phyloP scores from a whole-genome alignment of 2,329 filamentous ascomycete genomes.

The Fusarium fujikuroi region DNA sequence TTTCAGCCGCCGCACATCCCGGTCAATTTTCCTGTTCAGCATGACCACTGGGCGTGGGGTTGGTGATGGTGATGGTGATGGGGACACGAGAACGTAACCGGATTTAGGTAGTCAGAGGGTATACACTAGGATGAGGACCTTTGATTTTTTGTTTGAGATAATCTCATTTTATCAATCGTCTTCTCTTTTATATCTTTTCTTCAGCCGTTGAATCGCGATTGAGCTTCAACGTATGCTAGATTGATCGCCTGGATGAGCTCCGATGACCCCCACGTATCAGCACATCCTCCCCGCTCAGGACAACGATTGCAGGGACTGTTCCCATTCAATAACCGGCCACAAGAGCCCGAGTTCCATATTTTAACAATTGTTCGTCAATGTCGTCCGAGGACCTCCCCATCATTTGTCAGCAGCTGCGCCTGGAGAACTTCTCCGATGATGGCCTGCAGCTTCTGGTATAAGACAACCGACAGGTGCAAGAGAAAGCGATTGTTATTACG shows the following conservation, averaged over 20 bases:
- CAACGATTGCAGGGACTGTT: not conserved
- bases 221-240: too few relatives aligned
- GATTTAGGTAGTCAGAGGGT: not conserved
- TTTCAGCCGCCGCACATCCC: not conserved
- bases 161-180: rapidly evolving
- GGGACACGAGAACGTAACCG: not conserved
- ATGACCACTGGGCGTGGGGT: not conserved
- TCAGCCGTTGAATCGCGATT: not conserved
- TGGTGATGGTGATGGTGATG: not conserved
- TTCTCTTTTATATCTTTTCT: not conserved
- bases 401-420: not conserved
- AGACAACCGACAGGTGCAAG: not conserved
- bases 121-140: too few relatives aligned
- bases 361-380: not conserved
- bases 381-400: not conserved
- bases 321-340: not conserved
- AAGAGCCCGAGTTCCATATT: not conserved
- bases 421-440: not conserved
- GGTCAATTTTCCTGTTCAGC: not conserved
- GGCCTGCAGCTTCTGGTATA: not conserved
- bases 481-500: not conserved
- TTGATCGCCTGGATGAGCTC: not conserved
- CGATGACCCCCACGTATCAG: not conserved
- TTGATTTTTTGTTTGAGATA: rapidly evolving
- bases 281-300: not conserved